Evolutionary conservation across 345 rosid genomes (phyloP).

Genomic region (Hibiscus mutabilis): DNA sequence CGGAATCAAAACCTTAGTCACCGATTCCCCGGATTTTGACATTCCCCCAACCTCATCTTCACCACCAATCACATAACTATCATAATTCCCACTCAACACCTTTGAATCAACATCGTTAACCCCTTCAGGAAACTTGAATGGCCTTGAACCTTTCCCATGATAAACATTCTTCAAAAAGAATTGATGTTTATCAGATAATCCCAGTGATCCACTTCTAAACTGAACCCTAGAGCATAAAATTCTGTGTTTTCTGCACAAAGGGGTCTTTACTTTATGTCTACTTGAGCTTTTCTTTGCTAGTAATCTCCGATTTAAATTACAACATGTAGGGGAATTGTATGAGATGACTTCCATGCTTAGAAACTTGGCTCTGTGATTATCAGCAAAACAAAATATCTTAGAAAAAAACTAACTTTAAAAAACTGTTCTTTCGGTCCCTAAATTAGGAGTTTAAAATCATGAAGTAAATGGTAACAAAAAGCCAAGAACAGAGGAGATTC

Average conservation of each 20-base stretch:
- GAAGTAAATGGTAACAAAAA: neutral
- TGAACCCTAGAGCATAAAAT: constrained; percentile 8
- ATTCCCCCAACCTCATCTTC: constrained; percentile 36
- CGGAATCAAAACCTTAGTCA: constrained; percentile 54
- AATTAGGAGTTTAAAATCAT: neutral
- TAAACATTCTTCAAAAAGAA: neutral
- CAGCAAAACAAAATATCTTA: constrained; percentile 7
- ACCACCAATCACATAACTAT: constrained; percentile 52
- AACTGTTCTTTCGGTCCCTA: neutral
- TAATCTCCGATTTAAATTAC: constrained; percentile 26
- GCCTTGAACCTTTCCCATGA: constrained; percentile 17
- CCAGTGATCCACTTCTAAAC: constrained; percentile 22
- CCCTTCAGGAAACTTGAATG: constrained; percentile 14
- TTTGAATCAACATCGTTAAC: constrained; percentile 20
- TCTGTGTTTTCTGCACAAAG: constrained; percentile 4
- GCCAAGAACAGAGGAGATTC: too few relatives aligned
- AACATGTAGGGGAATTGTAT: constrained; percentile 30
- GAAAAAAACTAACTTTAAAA: neutral
- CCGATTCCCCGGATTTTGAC: constrained; percentile 29
- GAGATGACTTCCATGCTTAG: constrained; percentile 61
- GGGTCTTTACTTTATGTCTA: constrained; percentile 22
- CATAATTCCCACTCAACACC: constrained; percentile 34
- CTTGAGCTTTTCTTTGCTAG: constrained; percentile 20
- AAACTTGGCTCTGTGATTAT: constrained; percentile 5
- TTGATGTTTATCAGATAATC: constrained; percentile 6